Conservation (phyloP, 2,329 filamentous ascomycete species). For the Cyanodermella asteris region DNA sequence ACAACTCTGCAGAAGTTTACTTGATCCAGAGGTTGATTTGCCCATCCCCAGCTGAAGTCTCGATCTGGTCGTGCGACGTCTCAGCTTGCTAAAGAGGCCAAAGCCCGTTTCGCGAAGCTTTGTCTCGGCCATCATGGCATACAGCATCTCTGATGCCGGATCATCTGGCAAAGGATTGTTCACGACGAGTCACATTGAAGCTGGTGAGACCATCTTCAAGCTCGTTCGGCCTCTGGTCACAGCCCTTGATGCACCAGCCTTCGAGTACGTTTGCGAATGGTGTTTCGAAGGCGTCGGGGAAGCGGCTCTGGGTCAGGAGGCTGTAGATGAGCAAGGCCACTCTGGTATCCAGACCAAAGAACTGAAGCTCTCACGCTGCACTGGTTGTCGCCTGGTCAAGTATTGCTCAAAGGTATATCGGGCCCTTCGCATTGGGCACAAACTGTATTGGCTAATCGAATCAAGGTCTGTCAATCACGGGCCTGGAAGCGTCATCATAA, state of each 20-base stretch:
- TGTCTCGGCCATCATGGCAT: too few relatives aligned
- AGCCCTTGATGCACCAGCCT: slow-evolving; percentile 29
- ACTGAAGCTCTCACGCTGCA: slow-evolving; percentile 29
- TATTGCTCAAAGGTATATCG: slow-evolving; percentile 38
- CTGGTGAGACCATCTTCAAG: slow-evolving; percentile 27
- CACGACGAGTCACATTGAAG: slow-evolving; percentile 23
- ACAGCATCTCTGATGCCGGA: too few relatives aligned
- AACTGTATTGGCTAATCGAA: slow-evolving; percentile 2
- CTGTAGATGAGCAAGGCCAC: slow-evolving; percentile 9
- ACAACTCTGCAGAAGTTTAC: too few relatives aligned
- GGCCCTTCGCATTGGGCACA: background rate
- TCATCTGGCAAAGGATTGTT: slow-evolving; percentile 38
- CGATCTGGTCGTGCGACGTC: too few relatives aligned
- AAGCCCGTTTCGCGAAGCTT: too few relatives aligned
- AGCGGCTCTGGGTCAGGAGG: slow-evolving; percentile 3
- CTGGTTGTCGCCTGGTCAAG: slow-evolving; percentile 32
- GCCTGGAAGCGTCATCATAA: slow-evolving; percentile 39
- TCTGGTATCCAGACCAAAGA: too few relatives aligned
- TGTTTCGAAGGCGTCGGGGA: slow-evolving; percentile 25
- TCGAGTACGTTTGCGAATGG: slow-evolving; percentile 33
- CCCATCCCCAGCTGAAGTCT: too few relatives aligned
- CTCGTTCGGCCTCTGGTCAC: slow-evolving; percentile 30
- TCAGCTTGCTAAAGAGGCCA: too few relatives aligned
- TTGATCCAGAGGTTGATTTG: too few relatives aligned
- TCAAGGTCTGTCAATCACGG: slow-evolving; percentile 33